Evolutionary conservation across 2,329 filamentous ascomycete genomes (phyloP), one percentile per base, ranked within the genome.

Genomic region (Beauveria caledonica): DNA sequence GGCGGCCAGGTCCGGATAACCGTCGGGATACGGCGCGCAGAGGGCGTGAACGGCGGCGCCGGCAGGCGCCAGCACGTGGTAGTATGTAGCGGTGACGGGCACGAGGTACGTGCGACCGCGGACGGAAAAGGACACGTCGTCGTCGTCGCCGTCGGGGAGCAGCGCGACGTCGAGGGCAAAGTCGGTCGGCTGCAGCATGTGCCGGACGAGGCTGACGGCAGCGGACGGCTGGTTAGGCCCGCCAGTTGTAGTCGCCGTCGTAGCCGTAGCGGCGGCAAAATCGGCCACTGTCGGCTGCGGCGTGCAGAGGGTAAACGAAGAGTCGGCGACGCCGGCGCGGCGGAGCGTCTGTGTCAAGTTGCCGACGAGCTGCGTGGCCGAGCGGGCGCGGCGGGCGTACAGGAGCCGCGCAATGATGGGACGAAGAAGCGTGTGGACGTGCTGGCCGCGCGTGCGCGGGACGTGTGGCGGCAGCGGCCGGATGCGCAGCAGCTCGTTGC

Each of bases 401-500:
- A 75, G 73, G 23, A 79, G 70, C 60, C 79, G 76, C 5, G 78
- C 76, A 52, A 86, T 74, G 52, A 85, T 70, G 29, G 80, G 78
- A 1, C 80, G 76, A 15, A 86, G 71, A 33, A 85, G 76, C 17
- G 73, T 72, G 65, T 82, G 79, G 2, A 77, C 72, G 40, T 77
- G 76, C 48, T 75, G 72, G 5, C 73, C 70, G 10, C 74, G 66
- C 29, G 71, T 66, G 54, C 73, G 72, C 27, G 70, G 63, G 66
- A 75, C 67, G 63, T 78, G 64, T 62, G 76, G 71, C 39, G 76
- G 69, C 39, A 74, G 64, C 45, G 85, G 78, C 33, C 86, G 82
- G 1, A 86, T 88, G 58, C 92, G 84, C 48, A 82, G 82, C 44
- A 85, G 78, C 62, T 90, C 83, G 64, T 87, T 92, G 69, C 89